Conservation (phyloP, 2,329 filamentous ascomycete genomes). For the Acephala macrosclerotiorum region DNA sequence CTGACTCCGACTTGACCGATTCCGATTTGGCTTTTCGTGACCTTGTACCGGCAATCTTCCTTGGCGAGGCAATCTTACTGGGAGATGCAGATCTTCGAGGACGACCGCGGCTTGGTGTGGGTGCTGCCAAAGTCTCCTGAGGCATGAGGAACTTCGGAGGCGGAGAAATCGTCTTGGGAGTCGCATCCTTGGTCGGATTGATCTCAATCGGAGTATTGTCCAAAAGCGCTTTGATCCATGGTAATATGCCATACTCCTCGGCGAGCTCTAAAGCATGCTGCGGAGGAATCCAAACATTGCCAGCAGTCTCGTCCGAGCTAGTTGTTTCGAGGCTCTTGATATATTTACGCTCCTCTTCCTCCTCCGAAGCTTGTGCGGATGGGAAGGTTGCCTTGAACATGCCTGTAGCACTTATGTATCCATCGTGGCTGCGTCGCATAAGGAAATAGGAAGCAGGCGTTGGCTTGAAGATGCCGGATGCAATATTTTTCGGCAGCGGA, state of each 20-base stretch:
- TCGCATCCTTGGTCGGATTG: slow-evolving; percentile 47
- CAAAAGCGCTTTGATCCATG: slow-evolving; percentile 92
- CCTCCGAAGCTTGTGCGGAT: slow-evolving; percentile 75
- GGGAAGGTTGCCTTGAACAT: slow-evolving; percentile 94
- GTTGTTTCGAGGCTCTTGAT: slow-evolving; percentile 85
- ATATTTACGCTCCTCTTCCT: slow-evolving; percentile 79
- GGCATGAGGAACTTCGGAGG: slow-evolving; percentile 75
- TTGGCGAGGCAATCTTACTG: slow-evolving; percentile 57
- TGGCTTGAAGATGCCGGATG: slow-evolving; percentile 90
- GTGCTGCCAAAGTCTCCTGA: slow-evolving; percentile 46
- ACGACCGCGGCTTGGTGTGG: slow-evolving; percentile 50
- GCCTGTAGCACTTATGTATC: slow-evolving; percentile 84
- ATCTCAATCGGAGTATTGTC: slow-evolving; percentile 81
- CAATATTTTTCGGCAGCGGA: slow-evolving; percentile 88
- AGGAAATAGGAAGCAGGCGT: slow-evolving; percentile 92
- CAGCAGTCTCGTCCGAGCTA: slow-evolving; percentile 90
- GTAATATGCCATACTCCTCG: slow-evolving; percentile 82
- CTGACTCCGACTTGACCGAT: slow-evolving; percentile 46
- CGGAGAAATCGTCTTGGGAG: slow-evolving; percentile 78
- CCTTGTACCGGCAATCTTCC: slow-evolving; percentile 40
- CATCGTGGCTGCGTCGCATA: slow-evolving; percentile 89
- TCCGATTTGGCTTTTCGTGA: slow-evolving; percentile 52
- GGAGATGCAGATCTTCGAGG: slow-evolving; percentile 66
- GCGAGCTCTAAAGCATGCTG: slow-evolving; percentile 81
- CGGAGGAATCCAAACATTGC: slow-evolving; percentile 95